Base-by-base conservation (phyloP, 257 asterid species). In the Schizonepeta tenuifolia region DNA sequence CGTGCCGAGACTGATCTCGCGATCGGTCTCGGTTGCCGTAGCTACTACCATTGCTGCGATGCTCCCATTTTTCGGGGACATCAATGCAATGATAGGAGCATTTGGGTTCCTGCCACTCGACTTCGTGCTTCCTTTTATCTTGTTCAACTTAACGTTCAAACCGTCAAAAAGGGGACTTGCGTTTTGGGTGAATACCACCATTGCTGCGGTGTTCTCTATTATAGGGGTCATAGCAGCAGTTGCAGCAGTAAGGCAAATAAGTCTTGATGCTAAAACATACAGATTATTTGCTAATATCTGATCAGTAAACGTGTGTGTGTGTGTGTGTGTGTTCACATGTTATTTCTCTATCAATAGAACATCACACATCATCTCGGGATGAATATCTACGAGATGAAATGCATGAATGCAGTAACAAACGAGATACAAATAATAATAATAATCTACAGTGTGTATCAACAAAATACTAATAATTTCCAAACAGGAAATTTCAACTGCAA, bases 81-180 rank as follows among this genome's bases (percentile, higher is more conserved):
- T 94, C 22, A 89, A 88, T 47, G 89, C 96, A 7, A 3, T 94
- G 46, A 75, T 94, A 1, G 97, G 98, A 60, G 96, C 98, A 10
- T 89, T 94, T 57, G 96, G 98, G 44, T 91, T 93, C 84, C 49
- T 94, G 85, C 97, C 98, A 6, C 91, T 94, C 1, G 98, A 94
- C 41, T 91, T 91, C 49, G 93, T 91, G n/a, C 89, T 94, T 33
- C 98, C 97, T 7, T 75, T 77, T 17, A 58, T 94, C 54, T 91
- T 91, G 95, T 94, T 67, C 90, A 91, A 91, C 84, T 13, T 87
- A 26, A 91, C 97, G 8, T 91, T 91, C 83, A 89, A 86, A 77
- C 92, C 96, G 4, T 82, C 93, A 9, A 89, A 82, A 73, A 81
- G 71, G 69, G 75, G 89, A 14, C 70, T 69, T 31, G 20, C 73